A percentile compares a stretch with the other conserved stretches of the same genome.
Evolutionary conservation across 331 rosid genomes (phyloP).

Genomic region (Telfairia occidentalis): DNA sequence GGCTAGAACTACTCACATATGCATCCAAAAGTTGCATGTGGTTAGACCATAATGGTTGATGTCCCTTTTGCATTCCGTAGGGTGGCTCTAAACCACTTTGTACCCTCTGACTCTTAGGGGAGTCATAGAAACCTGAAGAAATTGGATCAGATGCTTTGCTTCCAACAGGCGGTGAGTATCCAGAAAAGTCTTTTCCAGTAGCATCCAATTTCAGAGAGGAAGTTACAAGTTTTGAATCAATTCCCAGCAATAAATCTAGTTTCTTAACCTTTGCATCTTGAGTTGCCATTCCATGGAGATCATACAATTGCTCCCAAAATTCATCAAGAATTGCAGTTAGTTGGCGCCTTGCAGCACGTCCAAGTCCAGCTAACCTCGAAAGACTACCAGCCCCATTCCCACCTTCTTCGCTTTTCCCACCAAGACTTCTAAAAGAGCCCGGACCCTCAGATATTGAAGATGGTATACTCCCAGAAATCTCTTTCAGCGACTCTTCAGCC

Average conservation of each 20-base stretch:
- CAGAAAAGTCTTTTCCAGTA: conserved; percentile 38
- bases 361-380: conserved; percentile 83
- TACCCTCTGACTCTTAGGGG: conserved; percentile 35
- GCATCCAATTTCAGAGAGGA: conserved; percentile 43
- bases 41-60: conserved; percentile 42
- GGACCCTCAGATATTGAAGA: conserved; percentile 66
- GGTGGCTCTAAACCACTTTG: conserved; percentile 48
- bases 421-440: conserved; percentile 68
- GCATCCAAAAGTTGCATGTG: conserved; percentile 37
- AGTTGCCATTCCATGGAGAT: conserved; percentile 55
- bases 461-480: conserved; percentile 27
- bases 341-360: conserved; percentile 90
- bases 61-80: conserved; percentile 43
- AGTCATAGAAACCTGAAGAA: conserved; percentile 38
- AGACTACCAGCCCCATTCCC: conserved; percentile 87
- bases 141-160: conserved; percentile 38
- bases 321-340: conserved; percentile 69
- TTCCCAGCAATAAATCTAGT: conserved; percentile 47
- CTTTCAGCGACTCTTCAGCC: conserved; percentile 50
- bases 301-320: conserved; percentile 86
- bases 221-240: conserved; percentile 32
- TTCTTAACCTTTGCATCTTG: conserved; percentile 56
- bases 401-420: conserved; percentile 82
- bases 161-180: conserved; percentile 29
- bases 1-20: conserved; percentile 36